These are phyloP conservation scores for Fraxinus cuspidata DNA, from an alignment of 257 asterid species.

Conservation along the genomic window DNA sequence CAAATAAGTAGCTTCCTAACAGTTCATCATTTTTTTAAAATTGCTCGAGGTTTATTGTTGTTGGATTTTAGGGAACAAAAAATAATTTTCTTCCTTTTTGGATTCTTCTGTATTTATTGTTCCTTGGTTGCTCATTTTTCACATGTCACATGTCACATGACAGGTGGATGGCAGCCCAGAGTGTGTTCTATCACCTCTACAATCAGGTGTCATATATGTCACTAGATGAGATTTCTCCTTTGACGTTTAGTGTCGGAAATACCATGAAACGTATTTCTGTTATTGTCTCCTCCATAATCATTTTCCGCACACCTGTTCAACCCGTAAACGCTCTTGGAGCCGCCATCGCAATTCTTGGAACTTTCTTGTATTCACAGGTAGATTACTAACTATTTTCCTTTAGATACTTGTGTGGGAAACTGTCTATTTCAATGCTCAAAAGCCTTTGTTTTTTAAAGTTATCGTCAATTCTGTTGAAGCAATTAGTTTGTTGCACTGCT, in stretches of 20 bases:
- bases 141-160: constrained; percentile 30
- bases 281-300: constrained; percentile 89
- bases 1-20: neutral
- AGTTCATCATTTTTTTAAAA: neutral
- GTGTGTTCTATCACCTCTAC: constrained; percentile 92
- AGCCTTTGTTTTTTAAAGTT: too few relatives aligned
- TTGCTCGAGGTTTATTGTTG: constrained; percentile 2
- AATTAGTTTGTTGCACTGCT: neutral
- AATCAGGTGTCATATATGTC: constrained; percentile 98
- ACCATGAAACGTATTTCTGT: constrained; percentile 96
- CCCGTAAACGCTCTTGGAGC: constrained; percentile 97
- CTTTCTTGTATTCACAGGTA: constrained; percentile 98
- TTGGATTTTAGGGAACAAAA: constrained; percentile 10
- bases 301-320: constrained; percentile 85
- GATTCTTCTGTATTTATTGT: constrained; percentile 10
- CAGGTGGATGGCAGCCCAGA: constrained; percentile 99
- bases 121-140: constrained; percentile 22
- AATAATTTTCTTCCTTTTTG: too few relatives aligned
- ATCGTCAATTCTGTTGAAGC: neutral
- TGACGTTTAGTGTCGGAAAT: constrained; percentile 92
- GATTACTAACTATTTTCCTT: neutral
- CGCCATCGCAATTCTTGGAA: constrained; percentile 86
- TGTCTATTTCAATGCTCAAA: neutral
- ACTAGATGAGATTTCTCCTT: constrained; percentile 90
- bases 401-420: neutral